Percentiles rank a stretch among this genome's conserved stretches.
Evolutionary conservation across 2,329 filamentous ascomycete species (phyloP).

Genomic region (Sporothrix luriei): DNA sequence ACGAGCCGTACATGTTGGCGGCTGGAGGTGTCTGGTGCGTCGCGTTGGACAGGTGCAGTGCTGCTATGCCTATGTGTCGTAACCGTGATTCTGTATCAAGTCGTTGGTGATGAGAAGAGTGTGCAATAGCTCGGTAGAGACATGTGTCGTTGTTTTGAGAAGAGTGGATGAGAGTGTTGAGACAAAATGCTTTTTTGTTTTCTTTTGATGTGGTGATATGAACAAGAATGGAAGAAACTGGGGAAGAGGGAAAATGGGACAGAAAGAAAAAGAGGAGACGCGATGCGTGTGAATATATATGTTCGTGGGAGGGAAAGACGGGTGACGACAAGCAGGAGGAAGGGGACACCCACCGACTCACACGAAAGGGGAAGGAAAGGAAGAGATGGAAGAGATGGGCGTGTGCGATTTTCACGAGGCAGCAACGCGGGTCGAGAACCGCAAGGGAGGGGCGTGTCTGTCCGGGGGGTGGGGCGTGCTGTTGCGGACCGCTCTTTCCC

Average conservation of each 20-base stretch:
- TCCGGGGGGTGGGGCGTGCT: constrained; percentile 27
- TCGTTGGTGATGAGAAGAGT: constrained; percentile 8
- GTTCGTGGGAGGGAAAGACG: constrained; percentile 15
- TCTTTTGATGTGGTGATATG: not conserved
- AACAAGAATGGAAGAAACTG: constrained; percentile 21
- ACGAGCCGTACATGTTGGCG: constrained; percentile 54
- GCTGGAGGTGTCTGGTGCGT: constrained; percentile 27
- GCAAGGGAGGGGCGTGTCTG: constrained; percentile 13
- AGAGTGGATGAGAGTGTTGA: not conserved
- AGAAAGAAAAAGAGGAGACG: constrained; percentile 24
- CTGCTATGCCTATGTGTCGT: constrained; percentile 37
- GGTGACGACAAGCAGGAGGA: not conserved
- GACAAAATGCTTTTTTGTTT: not conserved
- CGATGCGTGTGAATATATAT: constrained; percentile 27
- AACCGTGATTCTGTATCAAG: not conserved
- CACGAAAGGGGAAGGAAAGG: not conserved
- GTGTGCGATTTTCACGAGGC: constrained; percentile 33
- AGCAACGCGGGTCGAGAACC: constrained; percentile 26
- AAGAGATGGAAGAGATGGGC: constrained; percentile 30
- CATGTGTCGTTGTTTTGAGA: constrained; percentile 21
- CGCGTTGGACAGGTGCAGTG: constrained; percentile 12
- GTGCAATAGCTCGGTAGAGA: constrained; percentile 20
- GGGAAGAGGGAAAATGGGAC: constrained; percentile 8
- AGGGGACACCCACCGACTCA: constrained; percentile 14
- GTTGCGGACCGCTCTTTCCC: constrained; percentile 32